Evolutionary conservation across 495 filamentous ascomycete genomes (phyloP).

Genomic region (Xylaria castorea): DNA sequence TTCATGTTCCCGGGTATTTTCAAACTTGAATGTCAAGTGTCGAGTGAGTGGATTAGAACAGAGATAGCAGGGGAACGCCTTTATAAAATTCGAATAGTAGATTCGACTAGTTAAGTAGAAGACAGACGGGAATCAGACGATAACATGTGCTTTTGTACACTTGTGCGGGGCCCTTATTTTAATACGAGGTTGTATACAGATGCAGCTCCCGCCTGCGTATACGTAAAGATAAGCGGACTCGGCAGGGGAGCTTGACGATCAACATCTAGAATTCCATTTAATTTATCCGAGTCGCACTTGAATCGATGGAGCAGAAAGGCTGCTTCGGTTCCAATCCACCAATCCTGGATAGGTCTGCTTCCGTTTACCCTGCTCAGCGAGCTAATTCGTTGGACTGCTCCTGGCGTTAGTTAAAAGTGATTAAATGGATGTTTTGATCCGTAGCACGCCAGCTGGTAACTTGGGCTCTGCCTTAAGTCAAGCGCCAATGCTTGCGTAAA

Average conservation of each 20-base stretch:
- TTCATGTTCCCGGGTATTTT: slow-evolving; percentile 5
- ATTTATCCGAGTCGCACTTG: slow-evolving; percentile 8
- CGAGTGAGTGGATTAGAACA: neutral
- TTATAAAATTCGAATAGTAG: slow-evolving; percentile 1
- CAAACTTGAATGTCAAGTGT: neutral
- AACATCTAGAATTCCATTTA: slow-evolving; percentile 3
- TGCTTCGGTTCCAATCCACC: neutral
- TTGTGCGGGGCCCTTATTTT: neutral
- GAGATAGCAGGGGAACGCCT: neutral
- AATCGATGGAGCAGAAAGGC: neutral
- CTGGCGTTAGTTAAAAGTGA: neutral
- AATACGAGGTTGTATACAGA: slow-evolving; percentile 10
- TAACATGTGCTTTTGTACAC: neutral
- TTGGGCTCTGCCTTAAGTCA: neutral
- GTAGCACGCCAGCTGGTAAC: neutral
- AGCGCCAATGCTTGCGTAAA: neutral
- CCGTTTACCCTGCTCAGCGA: neutral
- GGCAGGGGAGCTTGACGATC: slow-evolving; percentile 11
- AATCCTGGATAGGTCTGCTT: neutral
- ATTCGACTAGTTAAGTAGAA: neutral
- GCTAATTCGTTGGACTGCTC: neutral
- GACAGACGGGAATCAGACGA: neutral
- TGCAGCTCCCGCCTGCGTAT: neutral
- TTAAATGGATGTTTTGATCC: neutral
- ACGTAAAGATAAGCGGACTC: neutral